Evolutionary conservation across 2,329 filamentous ascomycete species (phyloP), one percentile per base, ranked within the genome.

Genomic region (Epicoccum sorghinum): DNA sequence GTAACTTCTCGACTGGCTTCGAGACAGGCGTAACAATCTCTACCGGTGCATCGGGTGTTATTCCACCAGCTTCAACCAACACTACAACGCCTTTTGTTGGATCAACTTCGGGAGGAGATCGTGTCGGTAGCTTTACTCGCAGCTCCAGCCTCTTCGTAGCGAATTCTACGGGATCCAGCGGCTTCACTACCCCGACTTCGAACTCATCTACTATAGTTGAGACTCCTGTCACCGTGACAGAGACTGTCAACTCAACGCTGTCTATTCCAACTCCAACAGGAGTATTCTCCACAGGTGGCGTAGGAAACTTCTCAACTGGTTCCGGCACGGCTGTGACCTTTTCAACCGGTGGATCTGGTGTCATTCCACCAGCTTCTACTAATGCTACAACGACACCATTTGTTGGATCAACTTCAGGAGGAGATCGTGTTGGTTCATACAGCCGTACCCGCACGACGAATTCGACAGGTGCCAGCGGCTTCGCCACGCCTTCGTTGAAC

Each of bases 151-250:
- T 18, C 18, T 18, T 18, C 18, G 18, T 18, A n/a, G 13, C 47
- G 2, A 60, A 52, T 30, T 44, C 48, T 1, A 58, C 58, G 12
- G 54, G 44, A n/a, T 52, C 56, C 8, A 52, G 39, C n/a, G 55
- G 57, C 18, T 50, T 51, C 46, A 24, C 24, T 6, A 48, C 48
- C 4, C 47, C 47, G 0, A 44, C 53, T 4, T n/a, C 36, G 7
- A 54, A 54, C 30, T 7, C 39, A 9, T 41, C 40, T 4, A 36
- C 29, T 4, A n/a, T 40, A 12, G 24, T 54, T 23, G 45, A 40
- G 32, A 54, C 45, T 4, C 45, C 45, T 6, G 18, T 18, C 18
- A 18, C 18, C 14, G 38, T 36, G 7, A 29, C 37, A 5, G 44
- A 47, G n/a, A 53, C 49, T 23, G 14, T 46, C 2, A 58, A 55